phyloP scores from a whole-genome alignment of 768 basidiomycete genomes.

The Xerocomellus intermedius region DNA sequence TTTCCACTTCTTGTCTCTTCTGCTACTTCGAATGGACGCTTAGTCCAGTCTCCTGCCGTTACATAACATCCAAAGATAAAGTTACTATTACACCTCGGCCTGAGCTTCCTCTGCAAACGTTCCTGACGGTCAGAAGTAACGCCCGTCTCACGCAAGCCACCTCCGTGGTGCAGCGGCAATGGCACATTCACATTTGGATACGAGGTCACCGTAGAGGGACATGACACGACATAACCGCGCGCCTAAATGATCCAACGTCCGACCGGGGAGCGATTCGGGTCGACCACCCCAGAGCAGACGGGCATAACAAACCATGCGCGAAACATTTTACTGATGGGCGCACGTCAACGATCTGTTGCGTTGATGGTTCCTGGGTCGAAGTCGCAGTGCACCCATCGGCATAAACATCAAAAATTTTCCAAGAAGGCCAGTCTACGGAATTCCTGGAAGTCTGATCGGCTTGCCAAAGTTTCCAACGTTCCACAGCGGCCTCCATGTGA shows the following conservation, averaged over 20 bases:
- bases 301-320: background rate
- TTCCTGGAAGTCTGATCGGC: constrained; percentile 17
- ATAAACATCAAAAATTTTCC: constrained; percentile 17
- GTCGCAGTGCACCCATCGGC: constrained; percentile 10
- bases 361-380: constrained; percentile 25
- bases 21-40: constrained; percentile 14
- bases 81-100: constrained; percentile 23
- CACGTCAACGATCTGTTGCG: constrained; percentile 12
- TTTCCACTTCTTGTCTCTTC: constrained; percentile 23
- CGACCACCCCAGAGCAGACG: background rate
- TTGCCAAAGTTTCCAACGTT: constrained; percentile 4
- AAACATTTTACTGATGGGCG: background rate
- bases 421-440: constrained; percentile 11
- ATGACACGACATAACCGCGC: background rate
- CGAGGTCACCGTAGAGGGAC: background rate
- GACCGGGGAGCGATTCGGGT: background rate
- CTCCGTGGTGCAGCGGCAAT: background rate
- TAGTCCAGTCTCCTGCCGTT: constrained; percentile 13
- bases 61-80: constrained; percentile 27
- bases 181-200: background rate
- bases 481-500: background rate
- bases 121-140: constrained; percentile 11
- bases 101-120: constrained; percentile 14
- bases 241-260: background rate
- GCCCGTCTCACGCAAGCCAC: background rate